These are phyloP conservation scores for Stenocarpella maydis DNA, from an alignment of 2,329 filamentous ascomycete genomes.

Conservation along the genomic window DNA sequence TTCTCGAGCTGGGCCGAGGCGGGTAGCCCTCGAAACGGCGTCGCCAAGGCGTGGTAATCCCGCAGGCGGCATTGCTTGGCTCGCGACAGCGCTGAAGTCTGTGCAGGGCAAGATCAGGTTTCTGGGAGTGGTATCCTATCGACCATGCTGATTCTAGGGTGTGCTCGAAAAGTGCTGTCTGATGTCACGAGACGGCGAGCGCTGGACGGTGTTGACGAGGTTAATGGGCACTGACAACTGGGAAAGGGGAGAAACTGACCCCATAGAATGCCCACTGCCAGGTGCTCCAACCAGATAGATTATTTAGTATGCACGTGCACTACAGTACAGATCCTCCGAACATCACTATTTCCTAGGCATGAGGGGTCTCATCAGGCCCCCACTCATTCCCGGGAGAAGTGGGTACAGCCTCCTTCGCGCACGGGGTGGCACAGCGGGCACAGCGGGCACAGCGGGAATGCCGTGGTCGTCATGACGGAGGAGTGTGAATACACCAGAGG, in stretches of 20 bases:
- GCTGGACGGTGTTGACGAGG: neutral
- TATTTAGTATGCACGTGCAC: neutral
- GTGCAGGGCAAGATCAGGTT: neutral
- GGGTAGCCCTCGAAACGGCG: neutral
- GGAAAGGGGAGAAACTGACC: neutral
- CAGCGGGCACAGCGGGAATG: conserved; percentile 25
- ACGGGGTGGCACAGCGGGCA: conserved; percentile 9
- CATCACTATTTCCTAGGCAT: conserved; percentile 23
- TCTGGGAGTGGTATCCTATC: neutral
- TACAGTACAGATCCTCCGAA: neutral
- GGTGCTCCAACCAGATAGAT: neutral
- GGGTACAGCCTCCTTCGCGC: conserved; percentile 15
- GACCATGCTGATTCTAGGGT: neutral
- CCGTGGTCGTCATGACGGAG: conserved; percentile 1
- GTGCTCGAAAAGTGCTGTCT: neutral
- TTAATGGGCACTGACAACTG: too few relatives aligned
- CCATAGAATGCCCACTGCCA: neutral
- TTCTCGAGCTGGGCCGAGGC: neutral
- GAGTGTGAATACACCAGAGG: neutral
- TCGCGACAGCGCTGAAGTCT: neutral
- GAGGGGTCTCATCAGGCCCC: conserved; percentile 10
- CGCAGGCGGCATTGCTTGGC: conserved; percentile 10
- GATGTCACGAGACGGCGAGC: neutral
- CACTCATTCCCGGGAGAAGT: conserved; percentile 4
- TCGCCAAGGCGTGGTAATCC: neutral